These are phyloP conservation scores for Pelargonium myrrhifolium DNA, from an alignment of 441 rosid species.

Conservation along the genomic window DNA sequence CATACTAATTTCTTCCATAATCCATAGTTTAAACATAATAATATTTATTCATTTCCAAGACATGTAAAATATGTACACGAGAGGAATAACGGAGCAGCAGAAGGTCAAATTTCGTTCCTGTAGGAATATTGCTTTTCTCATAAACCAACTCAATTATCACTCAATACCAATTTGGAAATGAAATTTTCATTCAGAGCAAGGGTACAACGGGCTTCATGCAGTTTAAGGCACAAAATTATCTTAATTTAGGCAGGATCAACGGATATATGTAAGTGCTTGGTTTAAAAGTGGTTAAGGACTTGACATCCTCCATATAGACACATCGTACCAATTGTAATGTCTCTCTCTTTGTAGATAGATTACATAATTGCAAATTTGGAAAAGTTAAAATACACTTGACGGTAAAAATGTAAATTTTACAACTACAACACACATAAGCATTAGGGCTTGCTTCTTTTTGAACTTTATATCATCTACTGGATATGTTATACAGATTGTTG, in stretches of 20 bases:
- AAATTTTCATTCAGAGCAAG: background rate
- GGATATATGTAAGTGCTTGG: background rate
- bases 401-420: too few species aligned
- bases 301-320: background rate
- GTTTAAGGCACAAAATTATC: background rate
- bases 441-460: too few species aligned
- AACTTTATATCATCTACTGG: too few species aligned
- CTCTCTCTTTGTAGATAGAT: background rate
- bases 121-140: background rate
- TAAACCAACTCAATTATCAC: background rate
- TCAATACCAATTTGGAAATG: constrained; percentile 1
- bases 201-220: background rate
- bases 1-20: background rate
- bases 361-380: background rate
- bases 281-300: background rate
- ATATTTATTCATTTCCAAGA: background rate
- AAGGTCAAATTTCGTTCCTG: background rate
- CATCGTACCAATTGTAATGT: background rate
- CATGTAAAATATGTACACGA: background rate
- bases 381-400: background rate
- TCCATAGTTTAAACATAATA: background rate
- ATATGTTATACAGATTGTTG: too few species aligned
- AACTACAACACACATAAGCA: too few species aligned
- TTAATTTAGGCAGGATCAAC: background rate
- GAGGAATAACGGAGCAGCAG: background rate